Conservation (phyloP, 352 stramenopile genomes). For the Phytophthora nicotianae region DNA sequence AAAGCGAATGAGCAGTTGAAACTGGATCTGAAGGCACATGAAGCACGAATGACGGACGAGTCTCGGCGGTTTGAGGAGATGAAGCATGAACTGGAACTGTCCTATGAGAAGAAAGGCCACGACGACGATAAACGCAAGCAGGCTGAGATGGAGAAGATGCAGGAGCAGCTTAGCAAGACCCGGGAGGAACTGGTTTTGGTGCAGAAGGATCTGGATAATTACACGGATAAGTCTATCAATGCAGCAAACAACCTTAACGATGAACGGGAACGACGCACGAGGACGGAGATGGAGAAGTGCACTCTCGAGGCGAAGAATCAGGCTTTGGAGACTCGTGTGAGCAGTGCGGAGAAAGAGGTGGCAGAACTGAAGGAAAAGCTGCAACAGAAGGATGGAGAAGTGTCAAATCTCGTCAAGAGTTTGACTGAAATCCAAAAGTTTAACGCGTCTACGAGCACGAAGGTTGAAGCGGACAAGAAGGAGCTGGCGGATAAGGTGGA, state of each 20-base stretch:
- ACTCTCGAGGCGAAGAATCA: constrained; percentile 63
- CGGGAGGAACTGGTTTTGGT: constrained; percentile 55
- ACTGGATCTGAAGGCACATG: constrained; percentile 60
- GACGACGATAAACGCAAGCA: constrained; percentile 66
- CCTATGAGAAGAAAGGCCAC: constrained; percentile 60
- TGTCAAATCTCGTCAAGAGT: constrained; percentile 66
- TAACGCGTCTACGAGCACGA: constrained; percentile 62
- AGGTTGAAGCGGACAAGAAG: constrained; percentile 74
- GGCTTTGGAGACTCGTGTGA: constrained; percentile 55
- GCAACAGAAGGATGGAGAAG: constrained; percentile 71
- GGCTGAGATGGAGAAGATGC: constrained; percentile 53
- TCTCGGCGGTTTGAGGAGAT: constrained; percentile 66
- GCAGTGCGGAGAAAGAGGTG: constrained; percentile 39
- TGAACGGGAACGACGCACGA: constrained; percentile 57
- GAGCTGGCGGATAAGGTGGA: constrained; percentile 68
- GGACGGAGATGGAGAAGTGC: constrained; percentile 69
- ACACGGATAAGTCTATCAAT: constrained; percentile 47
- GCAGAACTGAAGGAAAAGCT: constrained; percentile 63
- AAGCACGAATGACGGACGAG: constrained; percentile 52
- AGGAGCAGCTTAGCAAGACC: constrained; percentile 52
- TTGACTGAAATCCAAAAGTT: constrained; percentile 83
- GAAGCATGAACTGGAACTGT: constrained; percentile 67
- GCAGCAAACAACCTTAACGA: constrained; percentile 53
- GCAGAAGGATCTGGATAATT: constrained; percentile 55
- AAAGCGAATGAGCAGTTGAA: constrained; percentile 65